Percentiles rank a stretch among this genome's conserved stretches.
phyloP scores from a whole-genome alignment of 768 basidiomycete species.

The Mycena rosella region DNA sequence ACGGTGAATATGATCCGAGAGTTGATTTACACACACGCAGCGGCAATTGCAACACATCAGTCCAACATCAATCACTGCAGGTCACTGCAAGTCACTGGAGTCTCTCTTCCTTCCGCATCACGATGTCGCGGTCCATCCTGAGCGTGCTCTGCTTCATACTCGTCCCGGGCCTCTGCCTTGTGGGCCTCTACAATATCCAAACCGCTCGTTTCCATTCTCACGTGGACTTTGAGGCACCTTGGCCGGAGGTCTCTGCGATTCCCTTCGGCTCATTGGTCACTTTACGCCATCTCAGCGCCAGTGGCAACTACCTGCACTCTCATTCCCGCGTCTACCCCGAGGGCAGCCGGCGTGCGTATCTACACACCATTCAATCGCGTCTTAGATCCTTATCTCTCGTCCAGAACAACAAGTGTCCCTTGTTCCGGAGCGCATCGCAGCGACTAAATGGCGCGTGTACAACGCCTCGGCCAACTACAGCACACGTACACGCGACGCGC shows the following conservation, averaged over 20 bases:
- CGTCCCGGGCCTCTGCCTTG: neutral
- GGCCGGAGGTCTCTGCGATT: neutral
- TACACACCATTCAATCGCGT: neutral
- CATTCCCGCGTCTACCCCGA: neutral
- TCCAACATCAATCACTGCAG: too few species aligned
- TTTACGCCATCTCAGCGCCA: neutral
- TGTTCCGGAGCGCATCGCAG: neutral
- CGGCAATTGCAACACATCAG: too few species aligned
- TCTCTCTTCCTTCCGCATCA: too few species aligned
- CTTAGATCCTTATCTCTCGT: neutral
- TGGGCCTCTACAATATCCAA: conserved; percentile 9
- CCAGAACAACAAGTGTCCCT: conserved; percentile 20
- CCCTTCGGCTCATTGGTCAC: conserved; percentile 1
- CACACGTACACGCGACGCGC: neutral
- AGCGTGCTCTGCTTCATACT: conserved; percentile 5
- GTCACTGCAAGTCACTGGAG: too few species aligned
- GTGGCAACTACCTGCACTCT: conserved; percentile 4
- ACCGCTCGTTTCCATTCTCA: neutral
- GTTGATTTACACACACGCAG: too few species aligned
- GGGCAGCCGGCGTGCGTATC: conserved; percentile 10
- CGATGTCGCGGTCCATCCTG: conserved; percentile 20
- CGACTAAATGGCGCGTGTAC: conserved; percentile 13
- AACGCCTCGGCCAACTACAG: neutral
- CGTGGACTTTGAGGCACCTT: neutral
- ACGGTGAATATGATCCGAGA: too few species aligned